Conservation (phyloP, 1,139 yeast species). For the Protomyces lactucae-debilis region DNA sequence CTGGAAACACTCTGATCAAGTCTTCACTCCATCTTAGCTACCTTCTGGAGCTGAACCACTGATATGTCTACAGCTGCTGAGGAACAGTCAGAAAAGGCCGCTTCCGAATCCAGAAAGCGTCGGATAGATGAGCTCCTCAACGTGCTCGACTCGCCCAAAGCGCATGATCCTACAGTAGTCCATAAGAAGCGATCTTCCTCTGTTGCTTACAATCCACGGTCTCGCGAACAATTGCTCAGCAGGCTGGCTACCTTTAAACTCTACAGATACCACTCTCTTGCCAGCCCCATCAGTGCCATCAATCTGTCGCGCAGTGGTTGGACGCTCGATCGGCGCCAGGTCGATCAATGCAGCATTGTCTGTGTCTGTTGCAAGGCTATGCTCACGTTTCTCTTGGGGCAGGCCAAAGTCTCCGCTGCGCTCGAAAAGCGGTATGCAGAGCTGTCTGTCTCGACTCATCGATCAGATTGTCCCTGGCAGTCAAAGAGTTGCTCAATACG, state of each 20-base stretch:
- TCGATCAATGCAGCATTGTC: background rate
- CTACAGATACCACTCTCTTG: conserved; percentile 1
- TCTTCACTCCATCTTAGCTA: too few relatives aligned
- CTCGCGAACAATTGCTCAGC: background rate
- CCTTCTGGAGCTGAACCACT: too few relatives aligned
- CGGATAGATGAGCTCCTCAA: background rate
- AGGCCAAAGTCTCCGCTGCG: background rate
- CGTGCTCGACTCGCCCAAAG: background rate
- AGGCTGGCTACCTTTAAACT: conserved; percentile 3
- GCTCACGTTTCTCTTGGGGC: background rate
- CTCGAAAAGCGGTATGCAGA: background rate
- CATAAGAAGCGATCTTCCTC: background rate
- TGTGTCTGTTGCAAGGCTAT: conserved; percentile 10
- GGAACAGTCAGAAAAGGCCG: too few relatives aligned
- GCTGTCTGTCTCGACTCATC: background rate
- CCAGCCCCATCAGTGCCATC: conserved; percentile 8
- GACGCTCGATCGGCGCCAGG: background rate
- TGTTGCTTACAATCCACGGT: background rate
- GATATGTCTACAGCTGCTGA: too few relatives aligned
- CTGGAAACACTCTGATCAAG: too few relatives aligned
- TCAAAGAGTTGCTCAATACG: background rate
- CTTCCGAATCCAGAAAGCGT: background rate
- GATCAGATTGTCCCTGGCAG: conserved; percentile 7
- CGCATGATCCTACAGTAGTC: background rate
- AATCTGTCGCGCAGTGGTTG: conserved; percentile 6